phyloP scores from a whole-genome alignment of 129 eudicot species.

The Escallonia rubra region DNA sequence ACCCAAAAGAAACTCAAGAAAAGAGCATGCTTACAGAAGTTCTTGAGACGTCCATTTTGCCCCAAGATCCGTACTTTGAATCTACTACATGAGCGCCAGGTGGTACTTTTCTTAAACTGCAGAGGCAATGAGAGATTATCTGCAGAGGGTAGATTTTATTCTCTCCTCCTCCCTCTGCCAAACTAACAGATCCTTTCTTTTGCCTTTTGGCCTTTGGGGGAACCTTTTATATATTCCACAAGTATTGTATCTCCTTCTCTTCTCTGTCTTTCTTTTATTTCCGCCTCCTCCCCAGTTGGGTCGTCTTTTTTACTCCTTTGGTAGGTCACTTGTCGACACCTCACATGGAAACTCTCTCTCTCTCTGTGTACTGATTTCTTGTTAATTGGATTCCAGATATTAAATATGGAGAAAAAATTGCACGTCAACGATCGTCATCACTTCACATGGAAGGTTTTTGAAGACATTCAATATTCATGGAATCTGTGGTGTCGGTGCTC shows the following conservation, averaged over 20 bases:
- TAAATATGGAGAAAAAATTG: no score
- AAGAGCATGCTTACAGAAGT: slow-evolving; percentile 1
- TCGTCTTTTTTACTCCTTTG: slow-evolving; percentile 12
- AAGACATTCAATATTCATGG: neutral
- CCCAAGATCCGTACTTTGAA: neutral
- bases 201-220: no score
- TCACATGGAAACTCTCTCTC: slow-evolving; percentile 18
- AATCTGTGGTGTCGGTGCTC: slow-evolving; percentile 9
- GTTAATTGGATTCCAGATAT: neutral
- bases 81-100: no score
- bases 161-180: no score
- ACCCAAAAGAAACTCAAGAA: neutral
- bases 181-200: no score
- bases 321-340: slow-evolving; percentile 8
- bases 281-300: slow-evolving; percentile 14
- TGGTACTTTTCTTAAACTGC: no score
- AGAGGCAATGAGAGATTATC: no score
- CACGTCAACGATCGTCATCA: neutral
- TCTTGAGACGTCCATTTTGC: slow-evolving; percentile 11
- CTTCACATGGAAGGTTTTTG: slow-evolving; percentile 1
- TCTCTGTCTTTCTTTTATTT: slow-evolving; percentile 1
- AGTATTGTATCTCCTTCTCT: neutral
- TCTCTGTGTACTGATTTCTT: neutral
- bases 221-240: slow-evolving; percentile 4
- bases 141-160: no score